Evolutionary conservation across 352 stramenopile genomes (phyloP).

Genomic region (Phytophthora meadii): DNA sequence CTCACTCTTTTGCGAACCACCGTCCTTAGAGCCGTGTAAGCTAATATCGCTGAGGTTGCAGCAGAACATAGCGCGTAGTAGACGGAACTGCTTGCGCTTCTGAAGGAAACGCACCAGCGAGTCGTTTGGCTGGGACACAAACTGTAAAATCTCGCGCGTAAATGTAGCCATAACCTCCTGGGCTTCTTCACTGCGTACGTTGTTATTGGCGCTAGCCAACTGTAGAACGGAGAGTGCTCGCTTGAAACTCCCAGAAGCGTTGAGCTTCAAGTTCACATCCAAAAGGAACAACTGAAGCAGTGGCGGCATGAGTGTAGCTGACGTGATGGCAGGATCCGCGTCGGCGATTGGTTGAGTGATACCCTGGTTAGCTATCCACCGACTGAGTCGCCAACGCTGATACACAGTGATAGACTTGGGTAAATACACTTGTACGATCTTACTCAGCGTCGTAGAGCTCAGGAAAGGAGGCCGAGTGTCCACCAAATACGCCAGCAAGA

Average conservation of each 20-base stretch:
- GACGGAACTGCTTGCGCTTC: conserved; percentile 70
- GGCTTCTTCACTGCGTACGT: conserved; percentile 59
- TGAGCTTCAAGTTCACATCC: conserved; percentile 64
- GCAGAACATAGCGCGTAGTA: conserved; percentile 72
- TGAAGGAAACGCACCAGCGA: conserved; percentile 65
- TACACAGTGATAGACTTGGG: conserved; percentile 73
- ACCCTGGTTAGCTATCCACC: conserved; percentile 66
- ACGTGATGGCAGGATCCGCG: conserved; percentile 42
- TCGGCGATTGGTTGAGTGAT: conserved; percentile 56
- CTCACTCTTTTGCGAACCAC: conserved; percentile 34
- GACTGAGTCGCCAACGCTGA: conserved; percentile 74
- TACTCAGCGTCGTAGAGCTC: conserved; percentile 43
- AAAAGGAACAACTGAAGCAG: conserved; percentile 73
- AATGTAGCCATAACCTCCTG: conserved; percentile 63
- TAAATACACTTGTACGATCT: conserved; percentile 54
- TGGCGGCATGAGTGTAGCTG: conserved; percentile 55
- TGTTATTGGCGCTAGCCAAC: conserved; percentile 43
- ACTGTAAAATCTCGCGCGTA: conserved; percentile 61
- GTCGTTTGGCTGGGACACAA: conserved; percentile 63
- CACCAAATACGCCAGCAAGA: conserved; percentile 70
- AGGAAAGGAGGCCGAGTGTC: conserved; percentile 68
- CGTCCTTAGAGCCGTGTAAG: conserved; percentile 39
- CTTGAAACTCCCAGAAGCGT: conserved; percentile 53
- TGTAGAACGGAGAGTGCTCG: conserved; percentile 59
- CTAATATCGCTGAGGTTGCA: conserved; percentile 70